Conservation (phyloP, 2,329 filamentous ascomycete genomes). For the Diplodia corticola region DNA sequence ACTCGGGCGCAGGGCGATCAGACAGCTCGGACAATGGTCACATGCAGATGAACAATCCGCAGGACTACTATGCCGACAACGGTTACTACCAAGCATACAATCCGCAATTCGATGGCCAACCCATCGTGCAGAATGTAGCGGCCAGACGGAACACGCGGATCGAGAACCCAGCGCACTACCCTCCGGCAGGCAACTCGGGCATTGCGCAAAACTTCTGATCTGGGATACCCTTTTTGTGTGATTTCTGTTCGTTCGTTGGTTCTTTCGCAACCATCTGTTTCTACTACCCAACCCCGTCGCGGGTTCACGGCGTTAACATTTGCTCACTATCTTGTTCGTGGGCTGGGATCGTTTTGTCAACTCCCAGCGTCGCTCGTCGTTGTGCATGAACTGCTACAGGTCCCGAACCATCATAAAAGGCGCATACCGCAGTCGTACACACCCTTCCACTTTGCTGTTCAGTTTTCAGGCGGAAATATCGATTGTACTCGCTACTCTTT, state of each 20-base stretch:
- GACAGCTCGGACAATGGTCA: constrained; percentile 59
- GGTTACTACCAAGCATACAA: constrained; percentile 53
- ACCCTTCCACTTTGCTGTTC: neutral
- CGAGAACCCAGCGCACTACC: constrained; percentile 84
- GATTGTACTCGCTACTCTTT: neutral
- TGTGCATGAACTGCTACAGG: constrained; percentile 16
- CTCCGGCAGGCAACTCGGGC: constrained; percentile 84
- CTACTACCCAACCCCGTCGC: constrained; percentile 14
- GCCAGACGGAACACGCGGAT: constrained; percentile 93
- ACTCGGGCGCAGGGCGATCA: constrained; percentile 79
- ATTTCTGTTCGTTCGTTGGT: constrained; percentile 16
- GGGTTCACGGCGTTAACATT: constrained; percentile 7
- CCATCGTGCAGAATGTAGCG: constrained; percentile 89
- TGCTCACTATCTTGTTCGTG: neutral
- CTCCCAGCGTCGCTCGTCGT: neutral
- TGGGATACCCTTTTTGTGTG: constrained; percentile 13
- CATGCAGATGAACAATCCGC: constrained; percentile 46
- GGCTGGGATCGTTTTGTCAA: neutral
- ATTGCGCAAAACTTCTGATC: constrained; percentile 92
- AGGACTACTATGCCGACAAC: constrained; percentile 56
- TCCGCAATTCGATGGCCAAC: constrained; percentile 62
- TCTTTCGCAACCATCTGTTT: constrained; percentile 2
- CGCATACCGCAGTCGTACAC: constrained; percentile 4
- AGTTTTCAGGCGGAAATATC: neutral
- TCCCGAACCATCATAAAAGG: constrained; percentile 15